Percentiles rank a stretch among this genome's conserved stretches.
These are phyloP conservation scores for Penicillium hordei DNA, from an alignment of 2,329 filamentous ascomycete genomes.

Conservation along the genomic window DNA sequence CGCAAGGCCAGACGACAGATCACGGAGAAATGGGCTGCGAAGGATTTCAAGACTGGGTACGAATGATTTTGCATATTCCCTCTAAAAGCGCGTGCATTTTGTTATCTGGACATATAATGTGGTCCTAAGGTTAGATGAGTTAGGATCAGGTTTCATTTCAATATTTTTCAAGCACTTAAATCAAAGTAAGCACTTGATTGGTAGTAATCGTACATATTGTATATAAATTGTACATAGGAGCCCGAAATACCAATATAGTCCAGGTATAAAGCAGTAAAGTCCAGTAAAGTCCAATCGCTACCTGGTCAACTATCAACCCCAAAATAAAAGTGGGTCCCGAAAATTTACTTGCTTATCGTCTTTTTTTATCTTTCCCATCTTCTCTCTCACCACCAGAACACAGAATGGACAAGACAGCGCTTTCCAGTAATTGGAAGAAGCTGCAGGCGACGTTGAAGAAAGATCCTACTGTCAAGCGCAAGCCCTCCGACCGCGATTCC, in stretches of 20 bases:
- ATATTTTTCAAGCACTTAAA: conserved; percentile 2
- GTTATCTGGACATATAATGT: conserved; percentile 21
- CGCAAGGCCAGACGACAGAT: conserved; percentile 78
- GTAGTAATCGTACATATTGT: neutral
- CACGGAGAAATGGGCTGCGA: conserved; percentile 97
- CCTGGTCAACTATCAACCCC: conserved; percentile 5
- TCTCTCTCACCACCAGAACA: conserved; percentile 14
- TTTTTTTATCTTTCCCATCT: conserved; percentile 11
- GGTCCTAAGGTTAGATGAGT: conserved; percentile 3
- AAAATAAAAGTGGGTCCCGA: conserved; percentile 14
- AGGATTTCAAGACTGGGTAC: conserved; percentile 70
- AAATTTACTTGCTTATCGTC: conserved; percentile 14
- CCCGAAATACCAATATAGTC: neutral
- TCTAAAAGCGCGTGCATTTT: conserved; percentile 25
- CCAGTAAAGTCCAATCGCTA: neutral
- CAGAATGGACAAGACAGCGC: conserved; percentile 45
- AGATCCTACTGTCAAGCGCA: conserved; percentile 34
- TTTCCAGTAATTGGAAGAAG: conserved; percentile 54
- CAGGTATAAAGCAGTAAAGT: too few species aligned
- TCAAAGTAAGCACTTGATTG: too few species aligned
- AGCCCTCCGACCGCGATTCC: conserved; percentile 32
- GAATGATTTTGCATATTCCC: conserved; percentile 24
- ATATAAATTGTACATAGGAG: neutral
- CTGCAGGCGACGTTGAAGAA: conserved; percentile 48
- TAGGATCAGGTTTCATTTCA: conserved; percentile 6